Evolutionary conservation across 768 basidiomycete species (phyloP), one percentile per base, ranked within the genome.

Genomic region (Lentinula boryana): DNA sequence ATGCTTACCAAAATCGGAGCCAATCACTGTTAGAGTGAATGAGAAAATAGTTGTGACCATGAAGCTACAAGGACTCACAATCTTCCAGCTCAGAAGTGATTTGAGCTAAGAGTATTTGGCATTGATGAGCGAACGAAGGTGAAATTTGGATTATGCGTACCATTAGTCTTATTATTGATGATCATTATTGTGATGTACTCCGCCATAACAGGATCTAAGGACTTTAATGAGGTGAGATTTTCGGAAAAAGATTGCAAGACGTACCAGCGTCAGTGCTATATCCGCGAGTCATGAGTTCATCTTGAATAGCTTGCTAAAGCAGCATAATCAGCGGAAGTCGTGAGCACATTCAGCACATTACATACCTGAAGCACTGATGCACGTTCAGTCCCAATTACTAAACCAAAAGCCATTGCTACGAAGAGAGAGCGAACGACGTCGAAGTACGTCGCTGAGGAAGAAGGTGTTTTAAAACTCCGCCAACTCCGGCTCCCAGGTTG

Each of bases 151-250:
- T 18, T n/a, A 7, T 32, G 75, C 86, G 36, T 66, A 88, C 91
- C 82, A 63, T 84, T 73, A 61, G 88, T 87, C 78, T 95, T 95
- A 73, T 91, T 90, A 70, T 95, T 95, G 65, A 94, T 93, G 51
- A 95, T 83, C 93, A 95, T 94, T 62, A 95, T 95, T 18, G 91
- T 93, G 60, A 95, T 93, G 68, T 93, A 95, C 72, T 95, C 93
- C 2, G 93, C 91, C 91, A 95, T 93, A 66, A 93, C 91, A 13
- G 86, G 85, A 73, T 95, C 92, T 91, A 66, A 4, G 60, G 51
- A 56, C 10, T 3, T 57, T 2, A 36, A 5, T 50, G 68, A 31
- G 71, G 61, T 54, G 48, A 52, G 65, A 56, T 50, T 44, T 49
- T 43, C 49, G 49, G 18, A 57, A 23, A 43, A 15, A 52, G 44